These are phyloP conservation scores for Botrytis byssoidea DNA, from an alignment of 2,329 filamentous ascomycete species.

Conservation along the genomic window DNA sequence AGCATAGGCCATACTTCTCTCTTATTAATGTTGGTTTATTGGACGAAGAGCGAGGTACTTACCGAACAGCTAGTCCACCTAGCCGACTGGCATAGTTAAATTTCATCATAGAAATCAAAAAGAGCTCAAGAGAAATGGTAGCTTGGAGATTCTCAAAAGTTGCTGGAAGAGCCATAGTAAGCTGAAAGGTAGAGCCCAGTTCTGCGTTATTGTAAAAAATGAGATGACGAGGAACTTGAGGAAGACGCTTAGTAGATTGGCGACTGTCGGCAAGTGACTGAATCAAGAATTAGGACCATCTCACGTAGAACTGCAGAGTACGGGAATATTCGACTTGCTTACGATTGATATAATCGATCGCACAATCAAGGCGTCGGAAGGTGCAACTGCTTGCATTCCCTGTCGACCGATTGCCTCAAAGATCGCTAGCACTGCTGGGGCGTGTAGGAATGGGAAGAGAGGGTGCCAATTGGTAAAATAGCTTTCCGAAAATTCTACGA, in stretches of 20 bases:
- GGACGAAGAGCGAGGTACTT: not conserved
- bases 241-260: not conserved
- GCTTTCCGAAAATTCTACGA: not conserved
- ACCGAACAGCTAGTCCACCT: not conserved
- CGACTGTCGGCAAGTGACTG: not conserved
- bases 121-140: not conserved
- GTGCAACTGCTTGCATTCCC: not conserved
- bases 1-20: not conserved
- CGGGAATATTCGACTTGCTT: not conserved
- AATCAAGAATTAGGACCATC: not conserved
- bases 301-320: not conserved
- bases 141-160: not conserved
- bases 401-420: not conserved
- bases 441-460: not conserved
- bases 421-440: not conserved
- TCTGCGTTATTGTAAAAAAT: not conserved
- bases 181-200: not conserved
- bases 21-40: not conserved
- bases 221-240: not conserved
- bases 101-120: not conserved
- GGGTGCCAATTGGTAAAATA: not conserved
- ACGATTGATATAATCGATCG: not conserved
- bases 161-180: not conserved
- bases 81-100: not conserved
- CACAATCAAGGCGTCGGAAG: not conserved